Evolutionary conservation across 139 green algal genomes (phyloP).

Genomic region (Tetraselmis striata): DNA sequence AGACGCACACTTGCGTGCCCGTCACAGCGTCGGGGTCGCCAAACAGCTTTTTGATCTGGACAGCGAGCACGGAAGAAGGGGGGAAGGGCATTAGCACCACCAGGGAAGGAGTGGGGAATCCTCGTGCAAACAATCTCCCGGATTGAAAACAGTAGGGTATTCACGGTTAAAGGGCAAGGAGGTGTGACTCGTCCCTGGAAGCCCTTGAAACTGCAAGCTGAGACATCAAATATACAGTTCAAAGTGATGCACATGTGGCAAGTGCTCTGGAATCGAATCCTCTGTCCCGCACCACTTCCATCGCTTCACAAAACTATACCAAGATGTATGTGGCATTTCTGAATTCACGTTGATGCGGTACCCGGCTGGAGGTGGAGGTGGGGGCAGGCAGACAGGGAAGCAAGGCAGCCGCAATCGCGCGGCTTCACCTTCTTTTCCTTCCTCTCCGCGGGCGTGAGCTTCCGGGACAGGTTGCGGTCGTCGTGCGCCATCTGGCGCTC

Average conservation of each 20-base stretch:
- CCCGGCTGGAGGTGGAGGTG: too few species aligned
- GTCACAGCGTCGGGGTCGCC: not conserved
- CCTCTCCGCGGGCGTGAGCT: conserved; percentile 86
- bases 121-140: too few species aligned
- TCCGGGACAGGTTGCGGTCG: conserved; percentile 89
- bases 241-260: too few species aligned
- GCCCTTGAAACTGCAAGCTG: too few species aligned
- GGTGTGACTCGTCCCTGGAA: too few species aligned
- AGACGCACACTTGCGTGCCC: conserved; percentile 11
- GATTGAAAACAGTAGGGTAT: too few species aligned
- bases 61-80: not conserved
- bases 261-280: too few species aligned
- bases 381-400: too few species aligned
- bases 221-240: too few species aligned
- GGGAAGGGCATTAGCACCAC: not conserved
- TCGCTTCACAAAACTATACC: not conserved
- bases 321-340: not conserved
- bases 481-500: conserved; percentile 75
- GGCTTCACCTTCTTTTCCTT: conserved; percentile 86
- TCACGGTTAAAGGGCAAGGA: too few species aligned
- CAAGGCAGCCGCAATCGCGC: not conserved
- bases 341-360: not conserved
- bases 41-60: not conserved
- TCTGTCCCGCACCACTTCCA: too few species aligned
- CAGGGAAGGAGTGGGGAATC: too few species aligned